Conservation (phyloP, 192 early-diverging fungal genomes). For the Umbelopsis sp. region DNA sequence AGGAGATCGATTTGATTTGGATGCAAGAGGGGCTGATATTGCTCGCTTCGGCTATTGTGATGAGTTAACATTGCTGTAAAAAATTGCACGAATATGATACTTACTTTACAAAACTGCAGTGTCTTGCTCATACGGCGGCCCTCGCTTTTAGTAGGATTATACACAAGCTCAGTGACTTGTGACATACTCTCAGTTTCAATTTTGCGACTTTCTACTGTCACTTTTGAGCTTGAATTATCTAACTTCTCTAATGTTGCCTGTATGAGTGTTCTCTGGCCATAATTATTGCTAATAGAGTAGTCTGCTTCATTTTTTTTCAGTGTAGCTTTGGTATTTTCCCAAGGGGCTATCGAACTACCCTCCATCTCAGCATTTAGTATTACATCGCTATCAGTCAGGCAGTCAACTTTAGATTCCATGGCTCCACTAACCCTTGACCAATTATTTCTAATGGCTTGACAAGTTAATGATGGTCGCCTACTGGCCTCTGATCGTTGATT, state of each 20-base stretch:
- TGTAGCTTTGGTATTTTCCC: not conserved
- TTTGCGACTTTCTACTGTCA: not conserved
- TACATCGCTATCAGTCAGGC: not conserved
- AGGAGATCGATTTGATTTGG: not conserved
- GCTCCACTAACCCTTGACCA: not conserved
- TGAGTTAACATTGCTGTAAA: not conserved
- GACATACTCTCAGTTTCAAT: too few species aligned
- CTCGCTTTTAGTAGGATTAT: not conserved
- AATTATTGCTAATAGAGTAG: too few species aligned
- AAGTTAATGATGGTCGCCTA: not conserved
- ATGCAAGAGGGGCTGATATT: not conserved
- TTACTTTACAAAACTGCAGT: conserved; percentile 4
- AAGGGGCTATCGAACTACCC: not conserved
- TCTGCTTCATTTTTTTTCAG: too few species aligned
- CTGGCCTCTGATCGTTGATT: conserved; percentile 5
- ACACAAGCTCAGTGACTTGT: not conserved
- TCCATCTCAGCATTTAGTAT: too few species aligned
- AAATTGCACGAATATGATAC: not conserved
- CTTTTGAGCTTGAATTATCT: not conserved
- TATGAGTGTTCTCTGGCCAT: too few species aligned
- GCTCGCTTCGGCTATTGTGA: not conserved
- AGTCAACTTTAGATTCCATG: not conserved
- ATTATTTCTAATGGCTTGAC: conserved; percentile 8
- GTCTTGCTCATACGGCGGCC: not conserved
- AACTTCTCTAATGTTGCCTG: too few species aligned